Base-by-base conservation (phyloP, 2,329 filamentous ascomycete species). In the Cladosporium colombiae region DNA sequence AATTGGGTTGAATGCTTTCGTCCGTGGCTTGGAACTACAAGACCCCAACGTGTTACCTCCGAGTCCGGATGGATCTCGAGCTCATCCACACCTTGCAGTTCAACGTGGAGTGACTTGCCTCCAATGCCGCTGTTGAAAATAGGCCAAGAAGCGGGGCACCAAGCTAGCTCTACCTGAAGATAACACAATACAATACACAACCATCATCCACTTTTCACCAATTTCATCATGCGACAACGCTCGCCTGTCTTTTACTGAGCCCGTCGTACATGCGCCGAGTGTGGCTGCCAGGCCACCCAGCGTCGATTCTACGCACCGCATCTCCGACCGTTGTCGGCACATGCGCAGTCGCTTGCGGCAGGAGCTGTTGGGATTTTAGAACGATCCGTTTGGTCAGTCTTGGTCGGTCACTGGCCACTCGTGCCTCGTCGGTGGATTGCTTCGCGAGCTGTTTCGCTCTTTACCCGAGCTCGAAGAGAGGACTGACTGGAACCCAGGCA, bases 231-330 rank as follows among this genome's bases (percentile, higher is more conserved):
- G 44, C 44, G 44, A 49, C n/a, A 52, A 52, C 52, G 27, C 44
- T 62, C 58, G 16, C 27, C 33, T 25, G 58, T 62, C 25, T 52
- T n/a, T 52, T 52, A 29, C 27, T 31, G 23, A 58, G 31, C 2
- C 33, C 29, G 40, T 62, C 40, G 59, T 62, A 62, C n/a, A 62
- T 33, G 18, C 29, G 27, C 10, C 40, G 59, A 33, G 59, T 62
- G 49, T 62, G n/a, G n/a, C n/a, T n/a, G n/a, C n/a, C n/a, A n/a
- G n/a, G n/a, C 59, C 29, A 52, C 1, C 27, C 59, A 31, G 59
- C 23, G 40, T 62, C 44, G 23, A 62, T 62, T 23, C 27, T 33
- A 27, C 59, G 59, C 5, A 62, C n/a, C 4, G 29, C 23, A 27
- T 35, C 16, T 16, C 59, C 44, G 18, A 52, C 21, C 5, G 44